Conservation (phyloP, 2,329 filamentous ascomycete species). For the Penicillium sp. region DNA sequence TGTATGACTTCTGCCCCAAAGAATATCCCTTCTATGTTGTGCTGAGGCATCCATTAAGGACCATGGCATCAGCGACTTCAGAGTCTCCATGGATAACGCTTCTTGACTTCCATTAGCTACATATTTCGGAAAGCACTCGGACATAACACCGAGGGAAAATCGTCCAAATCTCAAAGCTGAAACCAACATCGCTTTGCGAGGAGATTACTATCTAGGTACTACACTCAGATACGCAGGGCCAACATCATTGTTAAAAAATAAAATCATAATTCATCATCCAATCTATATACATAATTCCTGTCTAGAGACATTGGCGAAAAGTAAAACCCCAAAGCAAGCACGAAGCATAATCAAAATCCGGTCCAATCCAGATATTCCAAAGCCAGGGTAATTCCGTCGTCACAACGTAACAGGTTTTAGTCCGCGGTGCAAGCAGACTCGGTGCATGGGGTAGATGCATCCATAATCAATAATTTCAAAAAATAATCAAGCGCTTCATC, state of each 20-base stretch:
- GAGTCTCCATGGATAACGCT: not conserved
- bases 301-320: not conserved
- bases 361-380: slow-evolving; percentile 1
- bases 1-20: not conserved
- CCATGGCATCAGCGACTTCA: not conserved
- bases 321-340: not conserved
- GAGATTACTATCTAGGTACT: not conserved
- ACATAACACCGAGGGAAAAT: not conserved
- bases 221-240: not conserved
- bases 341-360: not conserved
- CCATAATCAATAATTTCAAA: slow-evolving; percentile 2
- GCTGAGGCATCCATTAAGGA: not conserved
- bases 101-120: not conserved
- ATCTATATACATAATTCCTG: slow-evolving; percentile 12
- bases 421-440: not conserved
- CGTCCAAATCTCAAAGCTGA: not conserved
- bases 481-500: slow-evolving; percentile 13
- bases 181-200: not conserved
- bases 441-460: slow-evolving; percentile 1
- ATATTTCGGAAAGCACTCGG: not conserved
- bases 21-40: not conserved
- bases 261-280: slow-evolving; percentile 19
- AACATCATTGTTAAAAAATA: not conserved
- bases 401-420: not conserved
- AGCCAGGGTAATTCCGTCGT: slow-evolving; percentile 4